Evolutionary conservation across 139 green algal genomes (phyloP).

Genomic region (Coelastrella sp.): DNA sequence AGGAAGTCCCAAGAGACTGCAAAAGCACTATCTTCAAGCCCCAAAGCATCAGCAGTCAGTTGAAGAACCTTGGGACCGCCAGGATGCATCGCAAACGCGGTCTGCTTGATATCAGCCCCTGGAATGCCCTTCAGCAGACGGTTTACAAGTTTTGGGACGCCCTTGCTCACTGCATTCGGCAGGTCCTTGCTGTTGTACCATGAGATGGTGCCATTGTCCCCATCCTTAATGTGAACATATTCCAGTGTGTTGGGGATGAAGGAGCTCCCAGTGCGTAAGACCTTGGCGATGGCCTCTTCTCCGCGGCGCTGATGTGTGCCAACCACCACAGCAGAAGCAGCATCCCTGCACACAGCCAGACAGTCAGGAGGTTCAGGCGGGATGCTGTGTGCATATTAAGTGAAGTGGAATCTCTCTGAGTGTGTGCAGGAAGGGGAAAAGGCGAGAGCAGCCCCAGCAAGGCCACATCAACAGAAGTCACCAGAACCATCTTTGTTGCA

Average conservation of each 20-base stretch:
- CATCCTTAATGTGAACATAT: background rate
- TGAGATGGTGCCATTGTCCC: background rate
- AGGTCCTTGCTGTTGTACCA: constrained; percentile 14
- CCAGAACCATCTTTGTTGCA: too few species aligned
- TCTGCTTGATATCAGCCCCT: background rate
- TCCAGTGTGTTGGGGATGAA: background rate
- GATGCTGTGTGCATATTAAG: too few species aligned
- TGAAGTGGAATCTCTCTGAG: too few species aligned
- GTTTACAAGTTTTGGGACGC: background rate
- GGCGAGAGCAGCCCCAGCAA: too few species aligned
- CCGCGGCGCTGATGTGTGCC: background rate
- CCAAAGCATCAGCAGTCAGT: background rate
- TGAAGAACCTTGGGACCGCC: background rate
- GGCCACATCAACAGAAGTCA: too few species aligned
- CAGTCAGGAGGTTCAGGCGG: too few species aligned
- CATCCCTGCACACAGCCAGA: background rate
- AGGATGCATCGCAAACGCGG: background rate
- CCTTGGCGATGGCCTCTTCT: background rate
- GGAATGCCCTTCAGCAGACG: background rate
- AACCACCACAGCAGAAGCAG: background rate
- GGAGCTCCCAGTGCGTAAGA: background rate
- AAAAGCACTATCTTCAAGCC: too few species aligned
- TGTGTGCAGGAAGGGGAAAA: too few species aligned
- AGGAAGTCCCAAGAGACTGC: too few species aligned
- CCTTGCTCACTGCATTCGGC: background rate